These are phyloP conservation scores for Paragyromitra xinjiangensis DNA, from an alignment of 495 filamentous ascomycete species.

Conservation along the genomic window DNA sequence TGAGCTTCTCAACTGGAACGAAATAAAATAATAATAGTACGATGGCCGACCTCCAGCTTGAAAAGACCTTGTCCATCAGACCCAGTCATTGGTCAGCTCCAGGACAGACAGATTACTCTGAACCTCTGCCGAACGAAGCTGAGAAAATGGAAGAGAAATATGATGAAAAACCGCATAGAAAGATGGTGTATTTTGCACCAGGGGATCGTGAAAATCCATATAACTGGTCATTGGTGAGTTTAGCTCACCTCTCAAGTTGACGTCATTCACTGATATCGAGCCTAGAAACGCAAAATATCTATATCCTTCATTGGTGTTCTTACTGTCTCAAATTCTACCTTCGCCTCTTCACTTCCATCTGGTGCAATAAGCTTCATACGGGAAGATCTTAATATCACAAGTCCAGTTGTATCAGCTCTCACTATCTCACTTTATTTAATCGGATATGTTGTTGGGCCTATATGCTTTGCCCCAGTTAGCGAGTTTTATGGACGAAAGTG, in stretches of 20 bases:
- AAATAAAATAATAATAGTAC: neutral
- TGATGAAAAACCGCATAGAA: slow-evolving; percentile 34
- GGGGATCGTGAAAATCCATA: slow-evolving; percentile 65
- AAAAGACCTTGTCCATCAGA: slow-evolving; percentile 44
- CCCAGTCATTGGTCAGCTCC: slow-evolving; percentile 36
- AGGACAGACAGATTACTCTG: slow-evolving; percentile 34
- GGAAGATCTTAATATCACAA: slow-evolving; percentile 60
- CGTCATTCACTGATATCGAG: slow-evolving; percentile 27
- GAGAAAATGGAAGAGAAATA: slow-evolving; percentile 40
- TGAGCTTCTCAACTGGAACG: slow-evolving; percentile 18
- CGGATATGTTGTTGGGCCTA: slow-evolving; percentile 65
- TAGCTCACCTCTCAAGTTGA: slow-evolving; percentile 2
- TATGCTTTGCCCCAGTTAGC: slow-evolving; percentile 64
- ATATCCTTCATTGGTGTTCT: slow-evolving; percentile 63
- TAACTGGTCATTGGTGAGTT: slow-evolving; percentile 62
- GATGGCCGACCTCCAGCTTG: slow-evolving; percentile 44
- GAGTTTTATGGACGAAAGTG: slow-evolving; percentile 66
- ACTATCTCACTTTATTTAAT: slow-evolving; percentile 66
- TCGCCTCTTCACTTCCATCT: slow-evolving; percentile 64
- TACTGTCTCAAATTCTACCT: slow-evolving; percentile 66
- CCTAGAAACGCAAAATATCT: slow-evolving; percentile 58
- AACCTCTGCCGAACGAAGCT: slow-evolving; percentile 34
- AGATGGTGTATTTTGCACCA: slow-evolving; percentile 59
- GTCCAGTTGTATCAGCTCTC: slow-evolving; percentile 61
- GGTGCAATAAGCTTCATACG: slow-evolving; percentile 63